Conservation (phyloP, 2,329 filamentous ascomycete genomes). For the Monascus ruber region DNA sequence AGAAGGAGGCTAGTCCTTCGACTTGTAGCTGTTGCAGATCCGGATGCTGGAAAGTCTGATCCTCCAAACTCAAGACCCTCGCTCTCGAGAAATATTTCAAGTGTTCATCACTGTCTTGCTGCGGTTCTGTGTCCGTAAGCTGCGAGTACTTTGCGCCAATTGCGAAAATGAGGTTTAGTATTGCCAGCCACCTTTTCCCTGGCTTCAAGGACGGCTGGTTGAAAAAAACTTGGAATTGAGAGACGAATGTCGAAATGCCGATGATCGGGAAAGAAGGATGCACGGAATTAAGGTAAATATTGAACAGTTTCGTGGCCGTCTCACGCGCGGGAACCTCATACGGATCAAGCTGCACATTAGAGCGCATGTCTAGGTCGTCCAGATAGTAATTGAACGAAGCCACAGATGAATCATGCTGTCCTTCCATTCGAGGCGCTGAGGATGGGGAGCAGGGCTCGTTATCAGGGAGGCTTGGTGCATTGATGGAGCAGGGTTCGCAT, state of each 20-base stretch:
- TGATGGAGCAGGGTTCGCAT: slow-evolving; percentile 9
- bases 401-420: slow-evolving; percentile 13
- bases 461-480: slow-evolving; percentile 7
- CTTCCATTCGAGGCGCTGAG: slow-evolving; percentile 13
- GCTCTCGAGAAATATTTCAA: slow-evolving; percentile 31
- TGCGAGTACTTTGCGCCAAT: slow-evolving; percentile 31
- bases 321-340: slow-evolving; percentile 27
- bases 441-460: slow-evolving; percentile 17
- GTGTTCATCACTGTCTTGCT: slow-evolving; percentile 27
- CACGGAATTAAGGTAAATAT: slow-evolving; percentile 30
- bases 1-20: slow-evolving; percentile 30
- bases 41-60: slow-evolving; percentile 29
- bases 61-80: slow-evolving; percentile 25
- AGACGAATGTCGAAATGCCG: slow-evolving; percentile 29
- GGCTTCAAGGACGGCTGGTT: slow-evolving; percentile 21
- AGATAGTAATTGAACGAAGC: slow-evolving; percentile 27
- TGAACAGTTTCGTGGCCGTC: slow-evolving; percentile 28
- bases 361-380: slow-evolving; percentile 29
- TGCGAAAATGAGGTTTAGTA: slow-evolving; percentile 35
- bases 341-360: slow-evolving; percentile 22
- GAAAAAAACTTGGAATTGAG: slow-evolving; percentile 30
- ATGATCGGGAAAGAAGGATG: slow-evolving; percentile 36
- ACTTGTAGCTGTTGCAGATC: slow-evolving; percentile 35
- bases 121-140: slow-evolving; percentile 25
- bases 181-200: slow-evolving; percentile 32